Base-by-base conservation (phyloP, 768 basidiomycete genomes). In the Mycena capillaripes region DNA sequence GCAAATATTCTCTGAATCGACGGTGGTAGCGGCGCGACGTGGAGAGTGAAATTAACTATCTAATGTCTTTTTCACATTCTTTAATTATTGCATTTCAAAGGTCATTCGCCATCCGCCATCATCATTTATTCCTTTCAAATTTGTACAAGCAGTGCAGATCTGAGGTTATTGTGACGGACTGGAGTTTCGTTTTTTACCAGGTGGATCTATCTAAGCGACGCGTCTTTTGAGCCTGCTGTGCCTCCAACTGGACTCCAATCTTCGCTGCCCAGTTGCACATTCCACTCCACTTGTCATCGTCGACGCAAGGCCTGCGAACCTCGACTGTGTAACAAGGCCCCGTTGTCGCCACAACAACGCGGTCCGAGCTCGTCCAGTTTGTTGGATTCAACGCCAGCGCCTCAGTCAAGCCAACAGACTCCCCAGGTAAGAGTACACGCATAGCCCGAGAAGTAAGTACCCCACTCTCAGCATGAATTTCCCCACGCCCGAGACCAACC, bases 381-480 rank as follows among this genome's bases (percentile, higher is more conserved):
- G 46, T 48, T 48, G 46, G 46, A 48, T 48, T 48, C 46, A 48
- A 48, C 46, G 46, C 46, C 46, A 48, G 46, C 46, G 46, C 46
- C 46, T 48, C 46, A 48, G 46, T 11, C 46, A 48, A 48, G 46
- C 46, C 46, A 48, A 48, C 46, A 48, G 46, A 48, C 46, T 48
- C 46, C 46, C 46, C 46, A 23, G 46, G 46, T 48, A 48, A 48
- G 46, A 48, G 46, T 48, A 23, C 46, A 48, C 46, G 21, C 46
- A 48, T n/a, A 48, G 46, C 46, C 46, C 46, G 46, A 48, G n/a
- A 48, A 48, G 46, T 48, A 48, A 48, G 46, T 48, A 48, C 46
- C 46, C 46, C 46, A 48, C 46, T n/a, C 46, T 48, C 46, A 48
- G 46, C 46, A 48, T 48, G 46, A n/a, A 48, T 48, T 48, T 48